phyloP scores from a whole-genome alignment of 2,329 filamentous ascomycete genomes.

The Ophiosphaerella narmari region DNA sequence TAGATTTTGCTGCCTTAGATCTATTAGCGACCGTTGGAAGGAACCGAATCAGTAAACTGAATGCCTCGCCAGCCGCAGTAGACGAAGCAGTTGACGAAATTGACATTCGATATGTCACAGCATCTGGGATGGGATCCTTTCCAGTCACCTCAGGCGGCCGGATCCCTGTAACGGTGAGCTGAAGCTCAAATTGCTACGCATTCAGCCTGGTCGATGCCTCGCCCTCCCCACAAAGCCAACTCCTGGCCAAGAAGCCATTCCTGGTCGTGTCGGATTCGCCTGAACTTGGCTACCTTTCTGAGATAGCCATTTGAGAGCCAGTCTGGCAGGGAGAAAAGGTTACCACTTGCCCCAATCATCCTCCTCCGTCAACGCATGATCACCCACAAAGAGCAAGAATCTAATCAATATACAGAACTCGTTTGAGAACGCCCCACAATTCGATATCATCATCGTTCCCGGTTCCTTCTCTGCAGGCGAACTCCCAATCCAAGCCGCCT shows the following conservation, averaged over 20 bases:
- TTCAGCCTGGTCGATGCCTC: conserved; percentile 22
- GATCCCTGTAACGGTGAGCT: conserved; percentile 47
- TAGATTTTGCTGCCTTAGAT: conserved; percentile 42
- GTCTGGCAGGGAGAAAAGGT: conserved; percentile 47
- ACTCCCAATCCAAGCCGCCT: conserved; percentile 25
- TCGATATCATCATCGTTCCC: conserved; percentile 43
- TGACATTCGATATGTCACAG: conserved; percentile 45
- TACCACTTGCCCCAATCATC: conserved; percentile 31
- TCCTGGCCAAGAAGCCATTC: conserved; percentile 40
- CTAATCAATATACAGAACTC: conserved; percentile 39
- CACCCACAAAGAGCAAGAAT: not conserved
- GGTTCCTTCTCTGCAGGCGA: conserved; percentile 32
- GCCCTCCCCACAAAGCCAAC: conserved; percentile 23
- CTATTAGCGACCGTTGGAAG: conserved; percentile 39
- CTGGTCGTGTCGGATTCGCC: conserved; percentile 41
- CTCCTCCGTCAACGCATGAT: conserved; percentile 1
- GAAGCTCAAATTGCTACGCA: conserved; percentile 30
- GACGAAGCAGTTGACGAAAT: conserved; percentile 43
- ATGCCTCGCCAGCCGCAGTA: conserved; percentile 26
- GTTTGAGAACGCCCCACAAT: conserved; percentile 39
- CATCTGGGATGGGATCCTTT: conserved; percentile 44
- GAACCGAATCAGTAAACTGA: conserved; percentile 31
- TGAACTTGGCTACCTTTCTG: conserved; percentile 27
- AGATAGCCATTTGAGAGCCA: conserved; percentile 36
- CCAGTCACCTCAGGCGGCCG: conserved; percentile 41